These are phyloP conservation scores for Peziza echinospora DNA, from an alignment of 495 filamentous ascomycete species.

Conservation along the genomic window DNA sequence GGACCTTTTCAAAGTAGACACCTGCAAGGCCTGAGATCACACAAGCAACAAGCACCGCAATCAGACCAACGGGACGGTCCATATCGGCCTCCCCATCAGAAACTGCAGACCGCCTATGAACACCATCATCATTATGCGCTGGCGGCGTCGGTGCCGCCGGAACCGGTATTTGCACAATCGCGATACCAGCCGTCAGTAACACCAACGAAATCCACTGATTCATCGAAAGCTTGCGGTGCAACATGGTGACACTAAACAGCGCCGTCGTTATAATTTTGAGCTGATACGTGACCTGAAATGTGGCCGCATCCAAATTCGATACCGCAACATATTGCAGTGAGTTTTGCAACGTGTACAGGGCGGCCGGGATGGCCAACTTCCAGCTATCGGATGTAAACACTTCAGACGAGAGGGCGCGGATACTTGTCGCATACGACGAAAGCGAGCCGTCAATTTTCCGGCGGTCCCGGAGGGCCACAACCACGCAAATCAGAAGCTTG, in stretches of 20 bases:
- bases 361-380: conserved; percentile 82
- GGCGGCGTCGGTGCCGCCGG: conserved; percentile 21
- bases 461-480: conserved; percentile 65
- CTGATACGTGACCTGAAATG: conserved; percentile 84
- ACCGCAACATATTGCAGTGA: conserved; percentile 80
- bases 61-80: conserved; percentile 55
- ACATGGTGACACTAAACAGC: conserved; percentile 59
- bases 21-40: conserved; percentile 62
- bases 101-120: conserved; percentile 53
- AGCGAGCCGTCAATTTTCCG: conserved; percentile 24
- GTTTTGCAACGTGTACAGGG: conserved; percentile 77
- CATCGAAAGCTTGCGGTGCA: conserved; percentile 43
- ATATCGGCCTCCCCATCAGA: conserved; percentile 46
- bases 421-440: conserved; percentile 56
- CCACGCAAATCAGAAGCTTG: conserved; percentile 68
- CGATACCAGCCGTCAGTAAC: conserved; percentile 63
- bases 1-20: conserved; percentile 85
- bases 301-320: conserved; percentile 72
- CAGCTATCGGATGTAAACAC: conserved; percentile 88
- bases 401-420: conserved; percentile 53
- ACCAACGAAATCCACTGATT: conserved; percentile 63
- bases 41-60: conserved; percentile 54
- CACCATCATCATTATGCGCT: conserved; percentile 10
- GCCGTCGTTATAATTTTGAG: conserved; percentile 82
- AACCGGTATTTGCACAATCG: conserved; percentile 59